Base-by-base conservation (phyloP, 805 yeast species). In the Metschnikowia kofuensis region DNA sequence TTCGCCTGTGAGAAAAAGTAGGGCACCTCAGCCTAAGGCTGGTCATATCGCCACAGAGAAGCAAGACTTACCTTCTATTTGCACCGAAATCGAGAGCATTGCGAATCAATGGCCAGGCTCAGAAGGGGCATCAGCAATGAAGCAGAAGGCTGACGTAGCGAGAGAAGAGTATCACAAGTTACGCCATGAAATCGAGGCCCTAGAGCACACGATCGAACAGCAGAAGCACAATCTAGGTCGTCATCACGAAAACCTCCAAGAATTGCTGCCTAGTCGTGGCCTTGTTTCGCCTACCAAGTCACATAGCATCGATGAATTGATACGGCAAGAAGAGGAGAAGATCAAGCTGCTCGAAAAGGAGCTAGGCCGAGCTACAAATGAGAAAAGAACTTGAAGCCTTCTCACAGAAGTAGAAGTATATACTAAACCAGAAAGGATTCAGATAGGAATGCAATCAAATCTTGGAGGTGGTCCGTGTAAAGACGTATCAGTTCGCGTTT, bases 321-420 rank as follows among this genome's bases (percentile, higher is more conserved):
- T 82, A 1, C 63, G 55, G 6, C 62, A 62, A 35, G 84, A 78
- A 51, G 79, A 76, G 53, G 65, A 60, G 15, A 82, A 77, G 54
- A 74, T 82, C 8, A 61, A 53, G 40, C 60, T 59, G 16, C 60
- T 82, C 35, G 79, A 80, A 49, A 10, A n/a, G 14, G 37, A 45
- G 15, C 42, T 46, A 9, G 8, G 21, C 7, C 30, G 30, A 9
- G 40, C 9, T 7, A 38, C 30, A 16, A 21, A 21, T 21, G 21
- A 21, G 21, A 21, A 21, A 21, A 21, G 21, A 21, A 2, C 4
- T 21, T 21, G 21, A 21, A n/a, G n/a, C n/a, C n/a, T n/a, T n/a
- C n/a, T n/a, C n/a, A n/a, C n/a, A n/a, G n/a, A n/a, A n/a, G n/a
- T n/a, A n/a, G n/a, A n/a, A n/a, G n/a, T n/a, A n/a, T n/a, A n/a